phyloP scores from a whole-genome alignment of 1,284 basidiomycete genomes.

The Rugosomyces carneus region DNA sequence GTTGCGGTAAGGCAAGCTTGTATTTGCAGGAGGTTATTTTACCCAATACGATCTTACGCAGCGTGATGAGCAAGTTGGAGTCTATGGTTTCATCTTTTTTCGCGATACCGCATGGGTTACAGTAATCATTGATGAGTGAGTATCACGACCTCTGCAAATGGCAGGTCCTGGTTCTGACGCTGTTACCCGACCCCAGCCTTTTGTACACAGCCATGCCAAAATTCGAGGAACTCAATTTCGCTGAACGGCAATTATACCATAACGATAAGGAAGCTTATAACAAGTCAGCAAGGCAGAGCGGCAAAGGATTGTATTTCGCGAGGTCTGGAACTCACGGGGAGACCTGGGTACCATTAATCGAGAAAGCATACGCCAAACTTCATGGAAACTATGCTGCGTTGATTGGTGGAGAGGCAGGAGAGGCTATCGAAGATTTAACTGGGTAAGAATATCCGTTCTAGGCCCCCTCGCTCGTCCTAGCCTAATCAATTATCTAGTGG shows the following conservation, averaged over 20 bases:
- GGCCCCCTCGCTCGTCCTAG: neutral
- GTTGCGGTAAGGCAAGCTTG: constrained; percentile 24
- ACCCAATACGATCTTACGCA: constrained; percentile 7
- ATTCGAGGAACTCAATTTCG: constrained; percentile 36
- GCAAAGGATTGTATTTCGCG: constrained; percentile 43
- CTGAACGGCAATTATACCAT: constrained; percentile 40
- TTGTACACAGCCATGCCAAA: constrained; percentile 29
- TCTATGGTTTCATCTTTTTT: constrained; percentile 37
- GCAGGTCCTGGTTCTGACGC: neutral
- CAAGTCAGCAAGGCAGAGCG: constrained; percentile 36
- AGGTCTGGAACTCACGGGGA: constrained; percentile 37
- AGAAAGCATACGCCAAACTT: constrained; percentile 49
- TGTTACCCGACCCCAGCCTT: neutral
- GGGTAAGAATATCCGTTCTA: constrained; percentile 12
- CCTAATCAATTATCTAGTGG: constrained; percentile 19
- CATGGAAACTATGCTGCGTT: constrained; percentile 9
- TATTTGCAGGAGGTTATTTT: neutral
- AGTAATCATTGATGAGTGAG: constrained; percentile 32
- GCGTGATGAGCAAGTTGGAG: constrained; percentile 32
- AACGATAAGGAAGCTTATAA: constrained; percentile 40
- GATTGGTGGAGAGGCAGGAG: constrained; percentile 36
- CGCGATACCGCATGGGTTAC: constrained; percentile 29
- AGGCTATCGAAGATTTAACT: constrained; percentile 48
- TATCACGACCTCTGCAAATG: neutral
- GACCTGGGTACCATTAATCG: constrained; percentile 47